Base-by-base conservation (phyloP, 768 basidiomycete genomes). In the Pseudohyphozyma bogoriensis region DNA sequence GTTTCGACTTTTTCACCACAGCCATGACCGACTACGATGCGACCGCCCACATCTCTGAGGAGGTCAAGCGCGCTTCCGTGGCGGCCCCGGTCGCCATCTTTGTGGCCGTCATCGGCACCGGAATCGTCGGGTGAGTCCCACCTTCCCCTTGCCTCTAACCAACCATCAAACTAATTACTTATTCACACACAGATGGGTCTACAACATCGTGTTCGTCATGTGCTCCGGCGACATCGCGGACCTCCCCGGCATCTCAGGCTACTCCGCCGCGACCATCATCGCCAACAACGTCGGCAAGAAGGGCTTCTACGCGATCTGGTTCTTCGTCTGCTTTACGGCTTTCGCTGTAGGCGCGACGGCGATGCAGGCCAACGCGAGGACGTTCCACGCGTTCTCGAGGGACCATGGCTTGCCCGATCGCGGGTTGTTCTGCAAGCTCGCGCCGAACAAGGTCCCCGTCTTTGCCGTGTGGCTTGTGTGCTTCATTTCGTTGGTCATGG, bases 321-420 rank as follows among this genome's bases (percentile, higher is more conserved):
- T 77, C 18, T 83, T 85, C 63, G 51, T 52, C 33, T 89, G 88
- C 77, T 71, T 87, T 59, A 87, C 88, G 20, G 89, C 89, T 0
- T 90, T 89, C 77, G 72, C 47, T 29, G 47, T 49, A 15, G 47
- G 26, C 29, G 47, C 47, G 5, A 49, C 47, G 29, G 47, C 47
- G 16, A 28, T 88, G 9, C 89, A 92, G 67, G 89, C 89, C 28
- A 83, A 82, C 56, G 86, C 87, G 5, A 79, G 89, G 39, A 85
- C 86, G 0, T 77, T 89, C 29, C 89, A 85, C 69, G 89, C 89
- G 4, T 89, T 92, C 76, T 85, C 83, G 69, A 83, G 86, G 56
- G 87, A 88, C 70, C 79, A 82, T 58, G 85, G 85, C 37, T 51
- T 54, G 47, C 59, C 68, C 47, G 89, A 93, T 71, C 72, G 79